Evolutionary conservation across 495 filamentous ascomycete species (phyloP).

Genomic region (Wilcoxina mikolae): DNA sequence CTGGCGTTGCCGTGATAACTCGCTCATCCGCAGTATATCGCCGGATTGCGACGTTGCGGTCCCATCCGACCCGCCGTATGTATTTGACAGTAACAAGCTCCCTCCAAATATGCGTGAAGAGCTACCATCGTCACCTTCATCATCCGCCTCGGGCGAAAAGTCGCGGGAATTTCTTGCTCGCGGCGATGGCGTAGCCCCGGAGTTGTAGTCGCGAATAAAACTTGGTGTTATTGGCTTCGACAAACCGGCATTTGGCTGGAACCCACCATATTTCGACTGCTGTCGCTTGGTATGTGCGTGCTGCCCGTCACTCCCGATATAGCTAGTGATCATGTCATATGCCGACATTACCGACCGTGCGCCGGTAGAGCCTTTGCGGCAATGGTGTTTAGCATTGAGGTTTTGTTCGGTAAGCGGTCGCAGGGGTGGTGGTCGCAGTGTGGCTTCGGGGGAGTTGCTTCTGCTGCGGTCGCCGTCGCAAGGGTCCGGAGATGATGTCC

Average conservation of each 20-base stretch:
- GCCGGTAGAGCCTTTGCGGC: background rate
- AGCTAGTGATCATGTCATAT: conserved; percentile 5
- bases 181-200: background rate
- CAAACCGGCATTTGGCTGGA: conserved; percentile 5
- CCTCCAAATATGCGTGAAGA: background rate
- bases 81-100: conserved; percentile 2
- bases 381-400: background rate
- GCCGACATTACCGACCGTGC: conserved; percentile 3
- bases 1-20: background rate
- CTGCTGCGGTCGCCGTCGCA: background rate
- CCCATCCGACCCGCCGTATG: background rate
- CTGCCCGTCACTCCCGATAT: background rate
- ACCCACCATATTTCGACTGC: background rate
- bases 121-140: background rate
- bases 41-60: conserved; percentile 2
- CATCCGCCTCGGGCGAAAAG: background rate
- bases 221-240: conserved; percentile 6
- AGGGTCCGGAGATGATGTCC: conserved; percentile 1
- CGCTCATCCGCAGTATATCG: conserved; percentile 1
- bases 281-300: background rate
- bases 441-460: conserved; percentile 1
- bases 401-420: background rate
- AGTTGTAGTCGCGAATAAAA: conserved; percentile 8
- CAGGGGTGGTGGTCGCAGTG: conserved; percentile 3
- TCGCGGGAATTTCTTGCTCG: background rate